Evolutionary conservation across 1,284 basidiomycete species (phyloP).

Genomic region (Fomes fomentarius): DNA sequence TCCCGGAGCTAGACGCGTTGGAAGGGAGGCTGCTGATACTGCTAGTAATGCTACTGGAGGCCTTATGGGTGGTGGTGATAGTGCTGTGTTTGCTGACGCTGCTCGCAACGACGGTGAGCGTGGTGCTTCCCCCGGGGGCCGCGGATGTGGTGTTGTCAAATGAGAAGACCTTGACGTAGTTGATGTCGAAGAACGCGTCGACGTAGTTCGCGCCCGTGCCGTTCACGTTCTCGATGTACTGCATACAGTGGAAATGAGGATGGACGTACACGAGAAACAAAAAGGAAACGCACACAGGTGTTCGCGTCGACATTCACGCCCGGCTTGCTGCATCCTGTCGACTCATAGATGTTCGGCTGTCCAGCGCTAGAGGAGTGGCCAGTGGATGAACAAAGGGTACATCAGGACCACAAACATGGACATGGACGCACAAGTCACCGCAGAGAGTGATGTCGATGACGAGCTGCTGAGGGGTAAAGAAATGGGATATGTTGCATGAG

Average conservation of each 20-base stretch:
- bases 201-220: conserved; percentile 46
- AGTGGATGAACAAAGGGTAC: neutral
- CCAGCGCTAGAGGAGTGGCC: conserved; percentile 49
- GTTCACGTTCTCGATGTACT: conserved; percentile 57
- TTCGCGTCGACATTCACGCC: conserved; percentile 19
- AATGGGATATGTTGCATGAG: conserved; percentile 47
- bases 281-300: conserved; percentile 33
- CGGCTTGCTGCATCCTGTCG: conserved; percentile 43
- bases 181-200: conserved; percentile 55
- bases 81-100: too few relatives aligned
- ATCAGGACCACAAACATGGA: too few relatives aligned
- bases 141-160: conserved; percentile 3
- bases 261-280: neutral
- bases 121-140: conserved; percentile 3
- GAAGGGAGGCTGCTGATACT: too few relatives aligned
- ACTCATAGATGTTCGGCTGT: conserved; percentile 42
- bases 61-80: too few relatives aligned
- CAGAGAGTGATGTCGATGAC: conserved; percentile 65
- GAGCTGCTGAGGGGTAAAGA: conserved; percentile 55
- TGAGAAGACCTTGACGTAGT: conserved; percentile 49
- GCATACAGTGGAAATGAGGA: neutral
- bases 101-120: conserved; percentile 5
- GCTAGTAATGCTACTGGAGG: too few relatives aligned
- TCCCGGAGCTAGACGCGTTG: too few relatives aligned
- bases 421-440: conserved; percentile 46